Percentiles rank a stretch among this genome's conserved stretches.
Conservation (phyloP, 345 rosid species). For the Salix suchowensis region DNA sequence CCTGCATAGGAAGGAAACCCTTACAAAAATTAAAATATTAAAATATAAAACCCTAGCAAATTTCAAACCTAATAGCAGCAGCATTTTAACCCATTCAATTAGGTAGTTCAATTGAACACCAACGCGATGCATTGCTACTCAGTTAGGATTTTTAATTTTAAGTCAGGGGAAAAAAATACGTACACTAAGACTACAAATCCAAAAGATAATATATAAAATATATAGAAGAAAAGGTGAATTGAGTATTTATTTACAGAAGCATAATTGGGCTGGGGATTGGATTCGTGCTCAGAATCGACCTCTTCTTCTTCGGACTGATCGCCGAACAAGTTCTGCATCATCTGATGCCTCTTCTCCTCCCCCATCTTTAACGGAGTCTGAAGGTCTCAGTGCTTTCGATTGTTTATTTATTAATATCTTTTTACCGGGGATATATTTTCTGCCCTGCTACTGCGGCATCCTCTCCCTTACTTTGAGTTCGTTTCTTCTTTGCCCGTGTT, state of each 20-base stretch:
- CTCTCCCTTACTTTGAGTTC: no score
- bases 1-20: background rate
- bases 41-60: background rate
- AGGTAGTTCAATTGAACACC: no score
- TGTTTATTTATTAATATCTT: no score
- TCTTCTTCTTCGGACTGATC: slow-evolving; percentile 93
- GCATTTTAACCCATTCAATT: no score
- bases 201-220: background rate
- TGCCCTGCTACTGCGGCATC: no score
- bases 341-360: slow-evolving; percentile 80
- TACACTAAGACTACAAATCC: background rate
- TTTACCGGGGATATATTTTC: no score
- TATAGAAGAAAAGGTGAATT: background rate
- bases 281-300: slow-evolving; percentile 93
- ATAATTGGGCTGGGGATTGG: slow-evolving; percentile 81
- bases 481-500: no score
- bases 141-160: no score
- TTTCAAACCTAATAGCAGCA: background rate
- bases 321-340: slow-evolving; percentile 97
- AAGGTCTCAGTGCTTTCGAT: no score
- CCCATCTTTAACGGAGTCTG: slow-evolving; percentile 33
- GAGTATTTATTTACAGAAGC: slow-evolving; percentile 49
- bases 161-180: background rate
- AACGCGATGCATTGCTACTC: no score
- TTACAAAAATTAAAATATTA: background rate